Conservation (phyloP, 805 yeast genomes). For the Kregervanrija fluxuum region DNA sequence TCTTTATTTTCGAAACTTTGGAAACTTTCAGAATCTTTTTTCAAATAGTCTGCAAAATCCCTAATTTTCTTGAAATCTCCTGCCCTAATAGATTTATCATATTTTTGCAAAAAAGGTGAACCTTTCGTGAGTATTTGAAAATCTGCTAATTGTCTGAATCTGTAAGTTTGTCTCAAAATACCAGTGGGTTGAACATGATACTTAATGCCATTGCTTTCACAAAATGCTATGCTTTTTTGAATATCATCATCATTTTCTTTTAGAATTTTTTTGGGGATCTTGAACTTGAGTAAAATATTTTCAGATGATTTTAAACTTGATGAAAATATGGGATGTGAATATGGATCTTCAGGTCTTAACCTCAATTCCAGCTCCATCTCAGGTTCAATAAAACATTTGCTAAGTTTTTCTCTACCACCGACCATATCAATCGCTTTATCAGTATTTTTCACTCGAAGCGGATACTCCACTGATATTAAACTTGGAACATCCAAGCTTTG, state of each 20-base stretch:
- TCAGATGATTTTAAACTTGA: conserved; percentile 41
- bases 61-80: conserved; percentile 38
- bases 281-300: conserved; percentile 50
- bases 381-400: conserved; percentile 34
- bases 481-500: conserved; percentile 68
- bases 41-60: conserved; percentile 28
- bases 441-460: conserved; percentile 58
- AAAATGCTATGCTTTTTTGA: conserved; percentile 33
- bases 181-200: conserved; percentile 54
- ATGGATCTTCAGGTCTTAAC: conserved; percentile 28
- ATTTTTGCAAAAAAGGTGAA: conserved; percentile 39
- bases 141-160: conserved; percentile 82
- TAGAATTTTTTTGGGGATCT: conserved; percentile 49
- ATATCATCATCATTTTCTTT: conserved; percentile 36
- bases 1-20: conserved; percentile 24
- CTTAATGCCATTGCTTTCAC: conserved; percentile 24
- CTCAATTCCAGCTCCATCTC: conserved; percentile 23
- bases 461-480: conserved; percentile 70
- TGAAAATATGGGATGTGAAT: conserved; percentile 58
- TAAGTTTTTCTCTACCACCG: conserved; percentile 49
- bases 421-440: conserved; percentile 60
- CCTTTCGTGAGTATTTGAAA: conserved; percentile 66
- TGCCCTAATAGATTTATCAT: conserved; percentile 32
- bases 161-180: conserved; percentile 57
- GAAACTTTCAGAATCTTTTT: conserved; percentile 8